These are phyloP conservation scores for Candida coquimbonensis DNA, from an alignment of 805 yeast species.

Conservation along the genomic window DNA sequence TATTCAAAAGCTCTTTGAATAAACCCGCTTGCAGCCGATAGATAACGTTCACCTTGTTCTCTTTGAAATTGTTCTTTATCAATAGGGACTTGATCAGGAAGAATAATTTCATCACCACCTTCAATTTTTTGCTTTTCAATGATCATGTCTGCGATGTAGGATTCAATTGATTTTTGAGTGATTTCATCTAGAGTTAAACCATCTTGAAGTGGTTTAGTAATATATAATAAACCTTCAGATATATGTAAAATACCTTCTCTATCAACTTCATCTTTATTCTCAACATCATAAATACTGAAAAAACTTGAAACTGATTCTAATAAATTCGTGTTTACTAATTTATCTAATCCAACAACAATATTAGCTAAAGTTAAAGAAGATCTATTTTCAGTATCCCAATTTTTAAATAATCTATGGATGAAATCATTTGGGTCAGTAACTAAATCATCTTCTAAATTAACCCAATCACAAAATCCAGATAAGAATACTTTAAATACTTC, in stretches of 20 bases:
- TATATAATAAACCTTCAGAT: conserved; percentile 78
- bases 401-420: conserved; percentile 53
- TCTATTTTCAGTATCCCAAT: conserved; percentile 58
- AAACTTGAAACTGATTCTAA: conserved; percentile 75
- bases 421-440: conserved; percentile 39
- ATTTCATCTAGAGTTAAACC: conserved; percentile 56
- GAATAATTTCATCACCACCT: conserved; percentile 30
- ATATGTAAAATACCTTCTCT: conserved; percentile 75
- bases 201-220: conserved; percentile 84
- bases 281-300: conserved; percentile 65
- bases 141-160: conserved; percentile 59
- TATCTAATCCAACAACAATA: conserved; percentile 66
- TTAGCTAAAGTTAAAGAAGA: conserved; percentile 61
- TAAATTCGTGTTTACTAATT: conserved; percentile 61
- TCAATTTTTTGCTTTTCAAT: conserved; percentile 25
- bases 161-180: conserved; percentile 57
- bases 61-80: conserved; percentile 56
- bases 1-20: conserved; percentile 85
- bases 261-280: conserved; percentile 52
- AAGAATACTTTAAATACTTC: conserved; percentile 67
- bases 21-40: conserved; percentile 81
- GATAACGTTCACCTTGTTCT: conserved; percentile 70
- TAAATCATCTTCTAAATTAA: conserved; percentile 31
- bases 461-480: conserved; percentile 79
- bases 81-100: conserved; percentile 55